Conservation (phyloP, 768 basidiomycete species). For the Hygrocybe coccinea region DNA sequence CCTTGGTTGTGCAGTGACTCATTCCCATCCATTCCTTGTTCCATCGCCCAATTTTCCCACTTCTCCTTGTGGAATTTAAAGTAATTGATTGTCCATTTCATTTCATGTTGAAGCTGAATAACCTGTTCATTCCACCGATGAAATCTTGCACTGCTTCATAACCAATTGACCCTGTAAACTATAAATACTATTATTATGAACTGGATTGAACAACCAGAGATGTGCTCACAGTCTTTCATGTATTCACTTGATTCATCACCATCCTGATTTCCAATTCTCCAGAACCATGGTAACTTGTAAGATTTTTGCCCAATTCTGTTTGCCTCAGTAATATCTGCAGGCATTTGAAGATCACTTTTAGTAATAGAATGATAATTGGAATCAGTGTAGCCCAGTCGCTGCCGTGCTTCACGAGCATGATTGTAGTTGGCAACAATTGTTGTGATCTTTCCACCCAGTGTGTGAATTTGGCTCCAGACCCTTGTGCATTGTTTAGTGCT, state of each 20-base stretch:
- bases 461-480: neutral
- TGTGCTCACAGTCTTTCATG: conserved; percentile 7
- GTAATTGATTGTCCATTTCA: conserved; percentile 16
- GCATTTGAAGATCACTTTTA: conserved; percentile 1
- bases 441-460: neutral
- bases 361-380: neutral
- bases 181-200: neutral
- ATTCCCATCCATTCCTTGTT: neutral
- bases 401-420: neutral
- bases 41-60: too few relatives aligned
- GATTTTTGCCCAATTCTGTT: conserved; percentile 5
- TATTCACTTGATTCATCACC: neutral
- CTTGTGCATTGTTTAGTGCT: too few relatives aligned
- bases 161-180: conserved; percentile 14
- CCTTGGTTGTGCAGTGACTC: neutral
- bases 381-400: too few relatives aligned
- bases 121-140: conserved; percentile 18
- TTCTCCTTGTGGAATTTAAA: conserved; percentile 1
- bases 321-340: neutral
- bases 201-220: neutral
- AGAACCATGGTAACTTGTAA: conserved; percentile 7
- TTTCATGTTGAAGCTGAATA: conserved; percentile 13
- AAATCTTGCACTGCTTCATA: conserved; percentile 15
- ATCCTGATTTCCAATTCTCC: neutral
- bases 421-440: neutral